Conservation (phyloP, 1,284 basidiomycete species). For the Leccinum pallidistipes region DNA sequence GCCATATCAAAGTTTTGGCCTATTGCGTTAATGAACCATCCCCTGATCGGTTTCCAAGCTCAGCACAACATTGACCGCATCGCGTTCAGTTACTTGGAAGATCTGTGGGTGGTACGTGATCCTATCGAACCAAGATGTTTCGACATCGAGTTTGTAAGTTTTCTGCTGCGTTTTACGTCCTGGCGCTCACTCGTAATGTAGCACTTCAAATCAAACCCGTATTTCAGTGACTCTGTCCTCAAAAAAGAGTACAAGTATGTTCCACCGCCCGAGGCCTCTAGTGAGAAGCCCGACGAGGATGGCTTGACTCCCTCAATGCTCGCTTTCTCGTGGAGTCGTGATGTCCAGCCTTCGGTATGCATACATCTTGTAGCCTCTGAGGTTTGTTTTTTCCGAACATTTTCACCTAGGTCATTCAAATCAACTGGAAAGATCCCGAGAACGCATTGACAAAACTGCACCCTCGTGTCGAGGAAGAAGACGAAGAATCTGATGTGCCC, state of each 20-base stretch:
- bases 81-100: conserved; percentile 75
- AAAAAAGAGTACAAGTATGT: conserved; percentile 79
- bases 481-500: conserved; percentile 49
- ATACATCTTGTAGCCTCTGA: not conserved
- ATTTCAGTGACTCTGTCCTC: conserved; percentile 70
- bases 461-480: conserved; percentile 60
- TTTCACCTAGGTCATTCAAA: conserved; percentile 52
- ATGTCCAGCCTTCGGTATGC: conserved; percentile 64
- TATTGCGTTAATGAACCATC: conserved; percentile 71
- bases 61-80: conserved; percentile 71
- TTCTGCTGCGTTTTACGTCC: not conserved
- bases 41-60: conserved; percentile 56
- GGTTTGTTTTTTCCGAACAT: not conserved
- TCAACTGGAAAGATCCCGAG: conserved; percentile 80
- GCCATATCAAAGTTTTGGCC: conserved; percentile 77
- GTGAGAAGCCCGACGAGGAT: conserved; percentile 64
- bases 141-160: conserved; percentile 77
- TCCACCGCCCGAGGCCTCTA: conserved; percentile 50
- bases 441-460: conserved; percentile 77
- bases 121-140: conserved; percentile 67
- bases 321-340: conserved; percentile 75
- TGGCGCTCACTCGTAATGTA: conserved; percentile 32
- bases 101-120: conserved; percentile 76
- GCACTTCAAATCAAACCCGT: conserved; percentile 84
- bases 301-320: conserved; percentile 74